These are phyloP conservation scores for Hyaloscypha hepaticicola DNA, from an alignment of 495 filamentous ascomycete species.

Conservation along the genomic window DNA sequence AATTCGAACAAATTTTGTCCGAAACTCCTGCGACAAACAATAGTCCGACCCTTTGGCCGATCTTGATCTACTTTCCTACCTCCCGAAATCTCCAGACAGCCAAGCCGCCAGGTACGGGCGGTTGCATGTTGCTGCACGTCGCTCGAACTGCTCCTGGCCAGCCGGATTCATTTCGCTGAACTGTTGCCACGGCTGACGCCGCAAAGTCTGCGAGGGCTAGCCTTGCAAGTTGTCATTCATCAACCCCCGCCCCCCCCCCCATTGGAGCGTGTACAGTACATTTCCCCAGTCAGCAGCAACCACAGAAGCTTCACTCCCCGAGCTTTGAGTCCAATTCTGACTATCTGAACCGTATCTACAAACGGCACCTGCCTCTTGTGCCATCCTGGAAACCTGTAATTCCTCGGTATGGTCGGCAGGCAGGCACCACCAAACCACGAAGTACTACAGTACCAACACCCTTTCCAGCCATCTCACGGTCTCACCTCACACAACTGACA, in stretches of 20 bases:
- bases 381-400: neutral
- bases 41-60: constrained; percentile 17
- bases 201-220: neutral
- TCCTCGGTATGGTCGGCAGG: constrained; percentile 4
- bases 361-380: neutral
- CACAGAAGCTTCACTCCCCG: neutral
- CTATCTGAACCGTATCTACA: neutral
- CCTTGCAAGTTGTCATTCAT: neutral
- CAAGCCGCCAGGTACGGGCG: neutral
- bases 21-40: constrained; percentile 14
- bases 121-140: constrained; percentile 7
- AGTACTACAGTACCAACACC: neutral
- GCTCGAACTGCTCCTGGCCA: constrained; percentile 14
- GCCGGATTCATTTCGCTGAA: neutral
- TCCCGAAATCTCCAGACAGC: constrained; percentile 5
- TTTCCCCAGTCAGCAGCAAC: neutral
- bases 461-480: neutral
- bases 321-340: neutral
- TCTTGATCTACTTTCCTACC: constrained; percentile 10
- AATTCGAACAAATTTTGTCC: neutral
- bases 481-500: neutral
- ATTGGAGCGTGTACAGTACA: too few species aligned
- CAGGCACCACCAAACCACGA: neutral
- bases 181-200: constrained; percentile 2
- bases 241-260: neutral